Conservation (phyloP, 2,329 filamentous ascomycete genomes). For the Ilyonectria destructans region DNA sequence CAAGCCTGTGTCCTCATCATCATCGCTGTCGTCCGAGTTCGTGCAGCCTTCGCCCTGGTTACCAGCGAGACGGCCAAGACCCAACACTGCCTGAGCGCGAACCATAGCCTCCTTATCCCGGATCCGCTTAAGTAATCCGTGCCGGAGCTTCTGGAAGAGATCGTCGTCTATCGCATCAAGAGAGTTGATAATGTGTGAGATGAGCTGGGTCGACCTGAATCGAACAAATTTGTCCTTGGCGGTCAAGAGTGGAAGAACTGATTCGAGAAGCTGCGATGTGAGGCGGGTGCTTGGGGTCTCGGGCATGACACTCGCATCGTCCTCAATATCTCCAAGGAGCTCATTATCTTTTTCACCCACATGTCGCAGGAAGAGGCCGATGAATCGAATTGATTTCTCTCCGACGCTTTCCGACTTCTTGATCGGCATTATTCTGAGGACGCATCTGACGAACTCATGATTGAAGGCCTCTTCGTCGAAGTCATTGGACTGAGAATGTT, state of each 20-base stretch:
- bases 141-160: constrained; percentile 85
- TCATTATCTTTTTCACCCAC: constrained; percentile 81
- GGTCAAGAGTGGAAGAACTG: constrained; percentile 82
- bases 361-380: constrained; percentile 88
- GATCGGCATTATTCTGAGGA: constrained; percentile 85
- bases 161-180: constrained; percentile 94
- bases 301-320: constrained; percentile 79
- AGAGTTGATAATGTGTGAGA: constrained; percentile 93
- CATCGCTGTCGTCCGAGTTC: constrained; percentile 80
- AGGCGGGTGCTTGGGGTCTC: constrained; percentile 90
- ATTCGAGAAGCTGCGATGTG: constrained; percentile 80
- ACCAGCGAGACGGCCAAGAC: constrained; percentile 87
- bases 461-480: constrained; percentile 93
- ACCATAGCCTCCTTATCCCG: constrained; percentile 96
- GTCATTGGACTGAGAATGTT: constrained; percentile 72
- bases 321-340: constrained; percentile 75
- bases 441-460: constrained; percentile 85
- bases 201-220: constrained; percentile 90
- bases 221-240: constrained; percentile 95
- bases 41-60: constrained; percentile 81
- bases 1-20: constrained; percentile 76
- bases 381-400: constrained; percentile 87
- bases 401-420: constrained; percentile 94
- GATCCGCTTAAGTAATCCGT: constrained; percentile 86
- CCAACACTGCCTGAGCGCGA: constrained; percentile 91